Evolutionary conservation across 108 stramenopile species (phyloP), one percentile per base, ranked within the genome.

Genomic region (Pseudonitzschia delicatissima): DNA sequence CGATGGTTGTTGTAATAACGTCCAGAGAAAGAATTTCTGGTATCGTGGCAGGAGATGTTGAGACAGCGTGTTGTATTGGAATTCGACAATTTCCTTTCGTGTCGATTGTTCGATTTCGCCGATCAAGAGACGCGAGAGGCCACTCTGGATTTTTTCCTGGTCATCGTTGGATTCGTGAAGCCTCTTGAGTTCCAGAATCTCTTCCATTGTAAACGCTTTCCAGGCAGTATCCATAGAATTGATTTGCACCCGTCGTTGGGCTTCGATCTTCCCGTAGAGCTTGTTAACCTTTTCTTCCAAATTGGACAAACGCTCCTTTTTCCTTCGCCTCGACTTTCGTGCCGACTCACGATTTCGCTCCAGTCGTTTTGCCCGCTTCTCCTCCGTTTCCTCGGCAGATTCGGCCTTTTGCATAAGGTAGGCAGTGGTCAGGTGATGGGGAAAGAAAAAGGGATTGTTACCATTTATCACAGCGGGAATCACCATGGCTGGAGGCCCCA

Each of bases 271-370:
- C 15, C 50, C 31, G 55, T 95, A 81, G 53, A 92, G 69, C 11
- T 62, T 45, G 31, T 71, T 64, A 7, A 95, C 93, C 76, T 90
- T 85, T 9, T 69, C 73, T 36, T 73, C 79, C 39, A 92, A 67
- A 31, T 71, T 75, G 9, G 60, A 53, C 53, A 95, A 55, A 8
- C 83, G 76, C 61, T 91, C 88, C 64, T 95, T 95, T 63, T 95
- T 95, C 23, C 91, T 71, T 23, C 88, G 61, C 3, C 93, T 74
- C 33, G 76, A 78, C 52, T 88, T 87, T 13, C 93, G 79, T 13
- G 93, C 93, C 23, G 82, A 84, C 76, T 95, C 93, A 50, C 91
- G 75, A 74, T 95, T 95, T 15, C 93, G 76, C 51, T 91, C 91
- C 52, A 95, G 65, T 37, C 93, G 66, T 51, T 81, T 77, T 27